Percentiles rank a stretch among this genome's conserved stretches.
Conservation (phyloP, 1,284 basidiomycete genomes). For the Sutorius eximius region DNA sequence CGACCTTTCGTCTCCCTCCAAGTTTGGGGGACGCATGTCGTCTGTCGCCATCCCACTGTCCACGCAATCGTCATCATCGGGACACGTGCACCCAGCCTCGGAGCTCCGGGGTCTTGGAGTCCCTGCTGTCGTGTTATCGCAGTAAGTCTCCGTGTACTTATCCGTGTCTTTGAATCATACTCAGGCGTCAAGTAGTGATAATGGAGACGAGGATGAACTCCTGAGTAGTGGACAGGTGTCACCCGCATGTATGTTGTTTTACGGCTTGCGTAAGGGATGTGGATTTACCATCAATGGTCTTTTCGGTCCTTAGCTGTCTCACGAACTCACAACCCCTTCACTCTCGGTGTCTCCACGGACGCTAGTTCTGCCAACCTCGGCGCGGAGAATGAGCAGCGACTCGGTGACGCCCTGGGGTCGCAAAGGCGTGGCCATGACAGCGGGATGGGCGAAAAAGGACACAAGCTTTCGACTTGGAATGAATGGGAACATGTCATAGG, state of each 20-base stretch:
- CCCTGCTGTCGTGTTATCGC: slow-evolving; percentile 31
- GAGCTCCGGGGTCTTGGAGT: slow-evolving; percentile 30
- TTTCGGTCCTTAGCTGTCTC: slow-evolving; percentile 34
- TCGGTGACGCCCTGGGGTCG: slow-evolving; percentile 3
- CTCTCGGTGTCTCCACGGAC: slow-evolving; percentile 37
- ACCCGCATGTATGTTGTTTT: slow-evolving; percentile 53
- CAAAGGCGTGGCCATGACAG: slow-evolving; percentile 6
- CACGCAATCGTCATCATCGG: slow-evolving; percentile 35
- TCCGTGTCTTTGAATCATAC: neutral
- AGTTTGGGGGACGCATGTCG: slow-evolving; percentile 21
- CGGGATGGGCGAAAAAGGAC: slow-evolving; percentile 8
- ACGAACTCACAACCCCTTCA: slow-evolving; percentile 44
- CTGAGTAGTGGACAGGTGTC: slow-evolving; percentile 74
- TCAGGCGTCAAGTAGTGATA: slow-evolving; percentile 29
- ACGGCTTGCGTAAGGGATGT: slow-evolving; percentile 2
- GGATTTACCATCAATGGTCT: slow-evolving; percentile 6
- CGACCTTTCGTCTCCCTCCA: slow-evolving; percentile 29
- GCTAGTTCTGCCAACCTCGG: slow-evolving; percentile 44
- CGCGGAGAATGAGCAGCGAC: slow-evolving; percentile 17
- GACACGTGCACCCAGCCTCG: slow-evolving; percentile 30
- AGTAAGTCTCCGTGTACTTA: slow-evolving; percentile 18
- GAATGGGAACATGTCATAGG: slow-evolving; percentile 37
- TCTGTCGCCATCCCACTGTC: slow-evolving; percentile 35
- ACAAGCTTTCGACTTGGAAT: slow-evolving; percentile 53
- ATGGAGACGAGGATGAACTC: slow-evolving; percentile 58